Base-by-base conservation (phyloP, 495 filamentous ascomycete genomes). In the Aspergillus olivimuriae region DNA sequence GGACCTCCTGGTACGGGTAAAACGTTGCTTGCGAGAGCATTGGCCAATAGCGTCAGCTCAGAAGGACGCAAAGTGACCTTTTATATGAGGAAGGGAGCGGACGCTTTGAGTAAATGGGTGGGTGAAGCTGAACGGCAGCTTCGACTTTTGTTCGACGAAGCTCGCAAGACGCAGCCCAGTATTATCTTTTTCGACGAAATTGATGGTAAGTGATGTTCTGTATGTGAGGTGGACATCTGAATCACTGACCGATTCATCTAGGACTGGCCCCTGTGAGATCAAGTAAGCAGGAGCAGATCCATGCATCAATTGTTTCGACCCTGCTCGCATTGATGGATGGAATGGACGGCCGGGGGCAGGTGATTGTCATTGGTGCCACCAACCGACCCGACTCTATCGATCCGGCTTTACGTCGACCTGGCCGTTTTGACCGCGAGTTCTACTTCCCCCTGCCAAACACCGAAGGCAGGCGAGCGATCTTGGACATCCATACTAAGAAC, bases 181-280 rank as follows among this genome's bases (percentile, higher is more conserved):
- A 98, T 98, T 62, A 98, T 98, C 57, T 98, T 98, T 70, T 98
- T 98, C 52, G 92, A 98, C 62, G 92, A 98, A 60, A 98, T 98
- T 48, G 92, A 98, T 67, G 92, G 87, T 75, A 56, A 62, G 72
- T 40, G 4, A 19, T 32, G 19, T 14, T 10, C 11, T 36, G 11
- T 37, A 14, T 35, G 30, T 21, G 21, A 31, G 33, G 17, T 40
- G 34, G 41, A 34, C 17, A 34, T 41, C 15, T 37, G 62, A 66
- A 56, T 68, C 22, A 34, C 24, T 42, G 12, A 31, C 28, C 11
- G 12, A 11, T 34, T n/a, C n/a, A 14, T 17, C 14, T 39, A 78
- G 75, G 81, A 22, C 76, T 98, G 46, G 92, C 92, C 1, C 92
- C 92, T 35, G 91, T 96, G 8, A 80, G 92, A 43, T 97, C 94